Evolutionary conservation across 140 eudicot genomes (phyloP).

Genomic region (Ambrosia hybrid): DNA sequence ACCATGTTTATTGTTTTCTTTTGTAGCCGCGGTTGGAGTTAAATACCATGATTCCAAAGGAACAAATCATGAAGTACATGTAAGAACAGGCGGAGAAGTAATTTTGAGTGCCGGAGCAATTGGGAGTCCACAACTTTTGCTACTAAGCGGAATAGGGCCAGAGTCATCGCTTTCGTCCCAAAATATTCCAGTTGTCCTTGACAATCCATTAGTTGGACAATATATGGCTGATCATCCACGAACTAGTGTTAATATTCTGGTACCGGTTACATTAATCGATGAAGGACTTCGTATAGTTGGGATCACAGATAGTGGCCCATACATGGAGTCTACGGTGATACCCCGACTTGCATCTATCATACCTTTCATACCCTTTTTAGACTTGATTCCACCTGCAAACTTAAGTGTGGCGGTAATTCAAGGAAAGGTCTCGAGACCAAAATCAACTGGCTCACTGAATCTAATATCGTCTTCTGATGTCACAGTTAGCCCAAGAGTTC

Average conservation of each 20-base stretch:
- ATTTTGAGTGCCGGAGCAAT: constrained; percentile 46
- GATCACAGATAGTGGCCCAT: constrained; percentile 22
- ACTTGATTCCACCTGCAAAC: constrained; percentile 20
- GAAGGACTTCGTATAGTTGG: constrained; percentile 22
- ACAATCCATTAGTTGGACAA: constrained; percentile 40
- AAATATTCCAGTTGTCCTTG: constrained; percentile 34
- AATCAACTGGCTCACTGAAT: constrained; percentile 37
- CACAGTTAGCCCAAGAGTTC: constrained; percentile 27
- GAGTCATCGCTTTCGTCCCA: constrained; percentile 21
- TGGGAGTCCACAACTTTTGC: constrained; percentile 34
- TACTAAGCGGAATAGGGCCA: constrained; percentile 46
- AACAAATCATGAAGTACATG: constrained; percentile 26
- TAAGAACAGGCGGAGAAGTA: constrained; percentile 36
- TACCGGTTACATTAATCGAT: constrained; percentile 20
- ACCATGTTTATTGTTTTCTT: background rate
- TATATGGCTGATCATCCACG: constrained; percentile 48
- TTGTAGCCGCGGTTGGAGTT: constrained; percentile 39
- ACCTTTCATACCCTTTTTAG: constrained; percentile 21
- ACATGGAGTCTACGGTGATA: constrained; percentile 16
- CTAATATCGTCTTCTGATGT: constrained; percentile 24
- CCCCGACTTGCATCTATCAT: constrained; percentile 22
- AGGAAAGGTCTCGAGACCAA: constrained; percentile 26
- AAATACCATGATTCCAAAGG: constrained; percentile 36
- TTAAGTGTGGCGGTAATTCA: constrained; percentile 15
- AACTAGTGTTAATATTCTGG: constrained; percentile 4